A percentile compares a stretch with the other conserved stretches of the same genome.
Evolutionary conservation across 768 basidiomycete species (phyloP).

Genomic region (Cyclocybe cylindracea): DNA sequence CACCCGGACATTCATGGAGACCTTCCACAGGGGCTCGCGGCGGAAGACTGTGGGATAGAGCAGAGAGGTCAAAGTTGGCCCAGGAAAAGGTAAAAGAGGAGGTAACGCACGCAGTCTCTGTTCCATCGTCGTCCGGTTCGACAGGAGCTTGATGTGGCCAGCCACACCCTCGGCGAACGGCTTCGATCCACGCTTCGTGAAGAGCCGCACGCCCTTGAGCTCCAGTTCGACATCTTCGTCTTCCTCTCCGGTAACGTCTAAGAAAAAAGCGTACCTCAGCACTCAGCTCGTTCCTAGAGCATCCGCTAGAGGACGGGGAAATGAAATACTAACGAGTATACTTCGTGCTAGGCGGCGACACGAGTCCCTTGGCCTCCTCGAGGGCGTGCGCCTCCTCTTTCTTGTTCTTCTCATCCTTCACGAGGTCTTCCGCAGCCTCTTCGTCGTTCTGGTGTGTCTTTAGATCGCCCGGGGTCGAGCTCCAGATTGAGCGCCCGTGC

Average conservation of each 20-base stretch:
- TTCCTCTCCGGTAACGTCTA: slow-evolving; percentile 66
- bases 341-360: slow-evolving; percentile 16
- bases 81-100: neutral
- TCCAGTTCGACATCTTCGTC: slow-evolving; percentile 57
- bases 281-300: slow-evolving; percentile 1
- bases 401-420: neutral
- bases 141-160: slow-evolving; percentile 62
- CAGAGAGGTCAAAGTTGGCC: neutral
- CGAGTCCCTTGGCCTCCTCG: slow-evolving; percentile 10
- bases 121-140: slow-evolving; percentile 38
- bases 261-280: slow-evolving; percentile 15
- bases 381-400: slow-evolving; percentile 24
- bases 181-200: slow-evolving; percentile 53
- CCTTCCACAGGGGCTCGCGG: slow-evolving; percentile 69
- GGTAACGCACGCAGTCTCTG: slow-evolving; percentile 48
- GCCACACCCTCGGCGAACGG: slow-evolving; percentile 61
- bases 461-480: slow-evolving; percentile 8
- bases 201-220: slow-evolving; percentile 62
- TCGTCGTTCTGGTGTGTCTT: slow-evolving; percentile 14
- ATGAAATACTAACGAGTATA: slow-evolving; percentile 30
- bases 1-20: slow-evolving; percentile 66
- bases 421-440: neutral
- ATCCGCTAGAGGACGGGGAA: slow-evolving; percentile 4
- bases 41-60: slow-evolving; percentile 53
- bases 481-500: slow-evolving; percentile 24